These are phyloP conservation scores for Termitomyces sp. DNA, from an alignment of 768 basidiomycete genomes.

Conservation along the genomic window DNA sequence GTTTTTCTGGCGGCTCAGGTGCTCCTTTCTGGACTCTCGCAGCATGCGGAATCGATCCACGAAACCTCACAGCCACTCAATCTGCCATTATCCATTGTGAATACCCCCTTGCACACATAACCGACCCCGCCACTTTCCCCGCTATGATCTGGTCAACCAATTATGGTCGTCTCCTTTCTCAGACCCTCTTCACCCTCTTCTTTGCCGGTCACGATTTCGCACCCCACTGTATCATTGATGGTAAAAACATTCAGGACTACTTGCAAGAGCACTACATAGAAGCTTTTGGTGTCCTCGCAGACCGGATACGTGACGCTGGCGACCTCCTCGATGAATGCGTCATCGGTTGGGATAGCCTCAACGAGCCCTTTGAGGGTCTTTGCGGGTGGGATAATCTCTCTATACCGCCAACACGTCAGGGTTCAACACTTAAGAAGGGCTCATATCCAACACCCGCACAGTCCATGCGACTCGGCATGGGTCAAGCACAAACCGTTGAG, in stretches of 20 bases:
- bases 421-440: conserved; percentile 78
- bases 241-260: conserved; percentile 87
- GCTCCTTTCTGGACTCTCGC: conserved; percentile 91
- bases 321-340: conserved; percentile 81
- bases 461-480: conserved; percentile 84
- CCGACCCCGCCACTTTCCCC: conserved; percentile 73
- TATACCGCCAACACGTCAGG: conserved; percentile 58
- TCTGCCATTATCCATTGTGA: conserved; percentile 86
- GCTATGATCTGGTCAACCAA: conserved; percentile 98
- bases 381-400: conserved; percentile 63
- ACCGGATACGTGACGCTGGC: conserved; percentile 69
- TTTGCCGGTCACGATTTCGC: conserved; percentile 88
- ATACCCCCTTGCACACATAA: conserved; percentile 58
- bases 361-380: conserved; percentile 90
- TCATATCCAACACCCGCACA: conserved; percentile 83
- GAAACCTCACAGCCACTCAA: conserved; percentile 79
- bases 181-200: conserved; percentile 93
- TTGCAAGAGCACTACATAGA: conserved; percentile 72
- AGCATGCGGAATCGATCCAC: conserved; percentile 87
- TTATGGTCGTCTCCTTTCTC: conserved; percentile 81
- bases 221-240: conserved; percentile 87
- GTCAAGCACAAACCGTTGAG: conserved; percentile 74
- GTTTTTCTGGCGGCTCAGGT: conserved; percentile 91
- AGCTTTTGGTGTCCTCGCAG: conserved; percentile 72
- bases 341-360: conserved; percentile 95